Evolutionary conservation across 1,284 basidiomycete species (phyloP).

Genomic region (Melanopsichium pennsylvanicum): DNA sequence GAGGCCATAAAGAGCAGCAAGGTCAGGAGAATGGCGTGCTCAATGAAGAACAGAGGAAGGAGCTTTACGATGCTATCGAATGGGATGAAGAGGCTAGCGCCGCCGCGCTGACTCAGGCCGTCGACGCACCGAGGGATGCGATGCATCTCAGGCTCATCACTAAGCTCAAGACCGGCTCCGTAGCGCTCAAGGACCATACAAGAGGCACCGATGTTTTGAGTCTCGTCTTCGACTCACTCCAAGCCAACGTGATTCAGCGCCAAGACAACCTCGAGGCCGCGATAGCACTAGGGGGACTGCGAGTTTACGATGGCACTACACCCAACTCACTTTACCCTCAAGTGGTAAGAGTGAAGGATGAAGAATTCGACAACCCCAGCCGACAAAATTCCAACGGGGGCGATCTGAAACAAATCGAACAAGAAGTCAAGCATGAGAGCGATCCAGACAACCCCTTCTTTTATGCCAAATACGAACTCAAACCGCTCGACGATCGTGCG

Average conservation of each 20-base stretch:
- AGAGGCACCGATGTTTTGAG: constrained; percentile 77
- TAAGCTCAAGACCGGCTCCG: constrained; percentile 60
- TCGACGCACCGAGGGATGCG: constrained; percentile 76
- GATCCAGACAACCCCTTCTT: constrained; percentile 80
- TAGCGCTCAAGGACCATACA: constrained; percentile 56
- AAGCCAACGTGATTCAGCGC: constrained; percentile 84
- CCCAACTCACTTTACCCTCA: constrained; percentile 83
- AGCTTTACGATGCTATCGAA: constrained; percentile 92
- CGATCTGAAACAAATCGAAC: constrained; percentile 56
- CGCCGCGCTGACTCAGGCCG: constrained; percentile 41
- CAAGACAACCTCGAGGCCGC: constrained; percentile 84
- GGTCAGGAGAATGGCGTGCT: constrained; percentile 70
- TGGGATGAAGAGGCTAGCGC: constrained; percentile 72
- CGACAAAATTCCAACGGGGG: constrained; percentile 36
- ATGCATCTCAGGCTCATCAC: constrained; percentile 81
- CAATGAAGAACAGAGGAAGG: constrained; percentile 89
- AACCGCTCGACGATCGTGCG: constrained; percentile 89
- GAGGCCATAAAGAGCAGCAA: constrained; percentile 32
- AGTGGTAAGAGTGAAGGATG: constrained; percentile 89
- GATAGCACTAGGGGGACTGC: constrained; percentile 84
- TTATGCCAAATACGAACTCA: constrained; percentile 88
- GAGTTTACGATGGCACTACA: constrained; percentile 91
- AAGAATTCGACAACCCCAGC: constrained; percentile 47
- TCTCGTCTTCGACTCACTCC: constrained; percentile 86
- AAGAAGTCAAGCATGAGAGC: constrained; percentile 60